These are phyloP conservation scores for Miamiensis avidus DNA, from an alignment of 169 alveolate genomes.

Conservation along the genomic window DNA sequence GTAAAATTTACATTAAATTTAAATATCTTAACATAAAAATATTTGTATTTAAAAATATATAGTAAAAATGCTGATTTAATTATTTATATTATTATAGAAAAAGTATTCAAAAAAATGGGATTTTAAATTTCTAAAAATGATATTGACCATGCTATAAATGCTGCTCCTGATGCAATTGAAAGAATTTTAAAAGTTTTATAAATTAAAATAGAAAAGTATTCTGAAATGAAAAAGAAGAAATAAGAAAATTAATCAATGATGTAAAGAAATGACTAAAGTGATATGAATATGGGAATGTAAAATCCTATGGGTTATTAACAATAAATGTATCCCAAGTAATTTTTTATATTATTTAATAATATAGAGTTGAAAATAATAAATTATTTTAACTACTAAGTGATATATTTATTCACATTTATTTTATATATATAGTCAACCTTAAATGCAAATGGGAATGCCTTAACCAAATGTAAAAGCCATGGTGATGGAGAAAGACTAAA, in stretches of 20 bases:
- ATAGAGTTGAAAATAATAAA: too few relatives aligned
- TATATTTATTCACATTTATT: too few relatives aligned
- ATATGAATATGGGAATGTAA: not conserved
- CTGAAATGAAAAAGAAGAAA: conserved; percentile 20
- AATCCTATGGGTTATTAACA: not conserved
- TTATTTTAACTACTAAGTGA: too few relatives aligned
- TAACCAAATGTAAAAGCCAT: not conserved
- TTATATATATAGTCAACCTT: not conserved
- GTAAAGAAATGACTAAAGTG: not conserved
- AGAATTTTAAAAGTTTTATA: conserved; percentile 64
- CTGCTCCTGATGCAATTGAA: conserved; percentile 84
- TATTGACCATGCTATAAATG: conserved; percentile 71
- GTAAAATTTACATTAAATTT: conserved; percentile 3
- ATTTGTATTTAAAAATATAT: not conserved
- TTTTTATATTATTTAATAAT: too few relatives aligned
- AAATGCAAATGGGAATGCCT: not conserved
- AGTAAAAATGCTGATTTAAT: not conserved
- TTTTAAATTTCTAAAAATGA: conserved; percentile 73
- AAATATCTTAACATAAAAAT: not conserved
- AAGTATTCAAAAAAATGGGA: conserved; percentile 85
- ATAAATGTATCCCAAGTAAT: not conserved
- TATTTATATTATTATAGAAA: conserved; percentile 30
- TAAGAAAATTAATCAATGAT: conserved; percentile 4
- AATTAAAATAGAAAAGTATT: conserved; percentile 52
- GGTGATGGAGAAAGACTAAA: conserved; percentile 32